phyloP scores from a whole-genome alignment of 345 rosid species.

The Melastoma malabathricum region DNA sequence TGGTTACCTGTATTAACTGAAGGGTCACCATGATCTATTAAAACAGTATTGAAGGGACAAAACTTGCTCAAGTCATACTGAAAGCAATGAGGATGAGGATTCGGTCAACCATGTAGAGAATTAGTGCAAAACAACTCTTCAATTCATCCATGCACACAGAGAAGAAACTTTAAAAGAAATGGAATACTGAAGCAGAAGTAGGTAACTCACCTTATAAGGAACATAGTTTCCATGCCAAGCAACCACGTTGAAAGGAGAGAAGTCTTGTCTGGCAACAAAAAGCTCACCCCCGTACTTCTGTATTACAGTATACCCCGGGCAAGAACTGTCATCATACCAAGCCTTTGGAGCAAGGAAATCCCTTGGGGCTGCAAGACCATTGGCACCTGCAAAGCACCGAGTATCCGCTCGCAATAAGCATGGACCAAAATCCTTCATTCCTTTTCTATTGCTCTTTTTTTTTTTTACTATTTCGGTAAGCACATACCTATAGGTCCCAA shows the following conservation, averaged over 20 bases:
- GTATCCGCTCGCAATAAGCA: background rate
- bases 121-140: too few species aligned
- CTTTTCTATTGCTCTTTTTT: too few species aligned
- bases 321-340: slow-evolving; percentile 60
- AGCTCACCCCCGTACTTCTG: slow-evolving; percentile 90
- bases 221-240: slow-evolving; percentile 99
- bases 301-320: slow-evolving; percentile 55
- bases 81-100: slow-evolving; percentile 4
- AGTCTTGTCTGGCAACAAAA: slow-evolving; percentile 81
- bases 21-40: slow-evolving; percentile 85
- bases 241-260: slow-evolving; percentile 91
- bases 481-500: slow-evolving; percentile 87
- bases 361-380: slow-evolving; percentile 93
- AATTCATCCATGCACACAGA: too few species aligned
- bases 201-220: slow-evolving; percentile 61
- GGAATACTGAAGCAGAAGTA: background rate
- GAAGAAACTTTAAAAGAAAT: too few species aligned
- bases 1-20: slow-evolving; percentile 74
- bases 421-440: too few species aligned
- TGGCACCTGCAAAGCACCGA: slow-evolving; percentile 44
- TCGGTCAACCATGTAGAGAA: background rate
- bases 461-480: too few species aligned
- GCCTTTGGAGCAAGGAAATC: slow-evolving; percentile 81
- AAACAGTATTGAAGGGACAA: slow-evolving; percentile 90
- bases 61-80: slow-evolving; percentile 88